Evolutionary conservation across 495 filamentous ascomycete genomes (phyloP), one percentile per base, ranked within the genome.

Genomic region (Aspergillus sparsus): DNA sequence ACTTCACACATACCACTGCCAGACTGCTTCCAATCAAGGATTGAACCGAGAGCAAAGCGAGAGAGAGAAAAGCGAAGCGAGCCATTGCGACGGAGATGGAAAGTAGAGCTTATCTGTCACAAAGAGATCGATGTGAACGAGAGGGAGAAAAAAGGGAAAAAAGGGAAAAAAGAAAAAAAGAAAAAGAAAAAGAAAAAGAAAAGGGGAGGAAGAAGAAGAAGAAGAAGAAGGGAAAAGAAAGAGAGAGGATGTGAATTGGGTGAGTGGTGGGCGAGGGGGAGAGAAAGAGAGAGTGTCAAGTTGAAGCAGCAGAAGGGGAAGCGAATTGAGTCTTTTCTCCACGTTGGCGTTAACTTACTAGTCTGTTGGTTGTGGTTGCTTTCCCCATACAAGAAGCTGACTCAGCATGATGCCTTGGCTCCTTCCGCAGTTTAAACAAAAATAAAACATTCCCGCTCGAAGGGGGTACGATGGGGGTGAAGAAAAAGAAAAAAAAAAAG

Each of bases 21-120:
- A 82, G 77, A 61, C 83, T 83, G 60, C 83, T 83, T 63, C 85
- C 85, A 61, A 81, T 79, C 59, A 87, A 77, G 47, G 84, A 83
- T 66, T 87, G 87, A 62, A 92, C 82, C 47, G 87, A 86, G 68
- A 91, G 77, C 49, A 92, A 74, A 55, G 85, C 86, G 58, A 93
- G 77, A 63, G 85, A 81, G 67, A 88, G 82, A 70, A 89, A 84
- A 76, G 84, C 85, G 70, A 87, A 80, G 72, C 86, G 85, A 75
- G 86, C 85, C 89, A 92, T 92, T 68, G 71, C 82, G 82, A 69
- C 53, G 53, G 36, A 36, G 49, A 49, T 42, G 37, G 33, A 44
- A 13, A 31, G 37, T 11, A 52, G 59, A 55, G 42, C 37, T 32
- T 32, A 60, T 60, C 57, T 56, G 65, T 21, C 13, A 61, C 68